These are phyloP conservation scores for Mycosarcoma maydis DNA, from an alignment of 1,284 basidiomycete genomes.

Conservation along the genomic window DNA sequence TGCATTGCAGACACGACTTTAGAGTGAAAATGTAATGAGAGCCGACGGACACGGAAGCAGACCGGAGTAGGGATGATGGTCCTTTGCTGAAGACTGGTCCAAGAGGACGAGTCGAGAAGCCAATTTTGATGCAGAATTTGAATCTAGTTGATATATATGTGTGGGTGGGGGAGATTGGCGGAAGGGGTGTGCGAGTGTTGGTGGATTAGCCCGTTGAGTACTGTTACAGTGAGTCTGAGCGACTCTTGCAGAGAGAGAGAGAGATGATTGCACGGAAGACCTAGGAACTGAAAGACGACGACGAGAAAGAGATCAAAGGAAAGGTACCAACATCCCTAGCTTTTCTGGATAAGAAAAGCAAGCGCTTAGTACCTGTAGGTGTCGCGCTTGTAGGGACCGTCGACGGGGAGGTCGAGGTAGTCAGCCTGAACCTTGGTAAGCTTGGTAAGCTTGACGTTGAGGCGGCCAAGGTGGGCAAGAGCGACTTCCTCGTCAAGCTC, in stretches of 20 bases:
- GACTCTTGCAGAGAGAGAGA: conserved; percentile 50
- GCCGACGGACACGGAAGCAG: conserved; percentile 1
- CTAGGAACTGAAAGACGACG: conserved; percentile 20
- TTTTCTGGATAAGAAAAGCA: not conserved
- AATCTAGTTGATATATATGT: conserved; percentile 6
- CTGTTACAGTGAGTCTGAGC: conserved; percentile 48
- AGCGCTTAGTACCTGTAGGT: conserved; percentile 66
- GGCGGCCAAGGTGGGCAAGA: conserved; percentile 87
- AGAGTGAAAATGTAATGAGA: conserved; percentile 9
- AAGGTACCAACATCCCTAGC: conserved; percentile 31
- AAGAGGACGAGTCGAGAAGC: conserved; percentile 2
- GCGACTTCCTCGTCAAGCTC: conserved; percentile 98
- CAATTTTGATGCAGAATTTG: conserved; percentile 5
- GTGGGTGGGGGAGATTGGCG: not conserved
- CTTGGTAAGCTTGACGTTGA: conserved; percentile 92
- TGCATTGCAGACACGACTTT: conserved; percentile 41
- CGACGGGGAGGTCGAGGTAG: conserved; percentile 89
- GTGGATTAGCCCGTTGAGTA: conserved; percentile 49
- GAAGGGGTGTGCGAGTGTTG: conserved; percentile 9
- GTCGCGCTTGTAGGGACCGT: conserved; percentile 83
- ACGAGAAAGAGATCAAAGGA: conserved; percentile 2
- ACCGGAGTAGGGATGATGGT: conserved; percentile 25
- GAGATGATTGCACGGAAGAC: conserved; percentile 30
- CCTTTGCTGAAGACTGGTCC: conserved; percentile 8
- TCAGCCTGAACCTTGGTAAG: conserved; percentile 81